phyloP scores from a whole-genome alignment of 495 filamentous ascomycete species.

The Aspergillus coremiiformis region DNA sequence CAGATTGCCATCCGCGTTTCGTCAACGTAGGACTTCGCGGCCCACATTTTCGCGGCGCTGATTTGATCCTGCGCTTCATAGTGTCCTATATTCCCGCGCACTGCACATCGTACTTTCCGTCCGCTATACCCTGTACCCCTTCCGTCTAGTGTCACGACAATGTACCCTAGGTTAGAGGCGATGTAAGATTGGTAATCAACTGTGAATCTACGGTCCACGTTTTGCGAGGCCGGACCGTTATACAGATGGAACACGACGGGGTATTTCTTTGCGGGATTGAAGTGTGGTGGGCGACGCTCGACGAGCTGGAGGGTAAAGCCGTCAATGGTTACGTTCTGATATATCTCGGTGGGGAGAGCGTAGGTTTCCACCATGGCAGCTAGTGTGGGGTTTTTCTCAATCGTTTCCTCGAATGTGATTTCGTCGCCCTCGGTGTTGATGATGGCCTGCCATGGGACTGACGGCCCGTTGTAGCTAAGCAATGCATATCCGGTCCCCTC shows the following conservation, averaged over 20 bases:
- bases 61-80: conserved; percentile 90
- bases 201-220: conserved; percentile 69
- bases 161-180: conserved; percentile 79
- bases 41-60: conserved; percentile 80
- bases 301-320: conserved; percentile 74
- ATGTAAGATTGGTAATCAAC: conserved; percentile 91
- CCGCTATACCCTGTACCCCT: conserved; percentile 90
- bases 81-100: conserved; percentile 75
- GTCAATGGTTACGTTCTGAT: conserved; percentile 77
- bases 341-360: conserved; percentile 78
- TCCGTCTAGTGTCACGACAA: conserved; percentile 92
- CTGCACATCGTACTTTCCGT: conserved; percentile 69
- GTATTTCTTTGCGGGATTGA: conserved; percentile 77
- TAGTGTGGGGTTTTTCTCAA: conserved; percentile 72
- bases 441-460: conserved; percentile 87
- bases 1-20: conserved; percentile 78
- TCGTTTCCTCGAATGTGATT: conserved; percentile 51
- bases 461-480: conserved; percentile 73
- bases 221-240: conserved; percentile 83
- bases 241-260: conserved; percentile 94
- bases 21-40: conserved; percentile 76
- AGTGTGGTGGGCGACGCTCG: conserved; percentile 85
- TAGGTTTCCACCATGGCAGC: conserved; percentile 60
- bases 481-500: conserved; percentile 71
- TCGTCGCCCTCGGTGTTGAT: conserved; percentile 70